A percentile compares a stretch with the other conserved stretches of the same genome.
Evolutionary conservation across 2,329 filamentous ascomycete genomes (phyloP).

Genomic region (Epichloe coenophiala): DNA sequence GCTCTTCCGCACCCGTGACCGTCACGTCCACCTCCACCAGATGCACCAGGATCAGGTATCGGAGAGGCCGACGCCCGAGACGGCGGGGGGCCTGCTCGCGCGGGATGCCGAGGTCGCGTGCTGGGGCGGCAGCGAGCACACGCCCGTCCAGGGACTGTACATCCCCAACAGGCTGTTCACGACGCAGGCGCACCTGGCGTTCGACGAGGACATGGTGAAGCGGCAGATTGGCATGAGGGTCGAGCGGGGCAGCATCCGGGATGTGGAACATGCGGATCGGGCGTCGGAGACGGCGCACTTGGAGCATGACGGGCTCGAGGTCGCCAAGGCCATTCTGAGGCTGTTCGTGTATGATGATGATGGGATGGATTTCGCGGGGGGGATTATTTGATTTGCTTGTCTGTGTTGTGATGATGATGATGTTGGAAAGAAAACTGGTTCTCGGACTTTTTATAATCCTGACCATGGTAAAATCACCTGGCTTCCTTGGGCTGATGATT

Average conservation of each 20-base stretch:
- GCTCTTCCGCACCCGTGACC: conserved; percentile 20
- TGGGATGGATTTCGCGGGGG: conserved; percentile 6
- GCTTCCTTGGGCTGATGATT: too few relatives aligned
- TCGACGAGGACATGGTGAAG: conserved; percentile 53
- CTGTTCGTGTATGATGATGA: conserved; percentile 37
- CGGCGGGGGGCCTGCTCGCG: conserved; percentile 22
- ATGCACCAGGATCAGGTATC: conserved; percentile 45
- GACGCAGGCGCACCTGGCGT: conserved; percentile 60
- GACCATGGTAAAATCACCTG: too few relatives aligned
- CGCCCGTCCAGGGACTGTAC: conserved; percentile 64
- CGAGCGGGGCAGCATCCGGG: conserved; percentile 45
- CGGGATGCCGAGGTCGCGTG: conserved; percentile 31
- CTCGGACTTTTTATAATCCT: too few relatives aligned
- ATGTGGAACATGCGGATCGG: too few relatives aligned
- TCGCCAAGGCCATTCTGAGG: conserved; percentile 17
- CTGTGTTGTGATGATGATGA: too few relatives aligned
- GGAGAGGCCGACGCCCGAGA: conserved; percentile 43
- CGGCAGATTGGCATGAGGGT: conserved; percentile 49
- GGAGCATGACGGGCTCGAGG: too few relatives aligned
- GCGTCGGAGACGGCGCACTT: too few relatives aligned
- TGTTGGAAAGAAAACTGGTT: too few relatives aligned
- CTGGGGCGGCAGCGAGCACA: conserved; percentile 50
- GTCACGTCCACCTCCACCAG: neutral
- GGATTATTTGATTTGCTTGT: too few relatives aligned
- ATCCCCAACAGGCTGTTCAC: conserved; percentile 26